A percentile compares a stretch with the other conserved stretches of the same genome.
phyloP scores from a whole-genome alignment of 768 basidiomycete genomes.

The Suillus bovinus region DNA sequence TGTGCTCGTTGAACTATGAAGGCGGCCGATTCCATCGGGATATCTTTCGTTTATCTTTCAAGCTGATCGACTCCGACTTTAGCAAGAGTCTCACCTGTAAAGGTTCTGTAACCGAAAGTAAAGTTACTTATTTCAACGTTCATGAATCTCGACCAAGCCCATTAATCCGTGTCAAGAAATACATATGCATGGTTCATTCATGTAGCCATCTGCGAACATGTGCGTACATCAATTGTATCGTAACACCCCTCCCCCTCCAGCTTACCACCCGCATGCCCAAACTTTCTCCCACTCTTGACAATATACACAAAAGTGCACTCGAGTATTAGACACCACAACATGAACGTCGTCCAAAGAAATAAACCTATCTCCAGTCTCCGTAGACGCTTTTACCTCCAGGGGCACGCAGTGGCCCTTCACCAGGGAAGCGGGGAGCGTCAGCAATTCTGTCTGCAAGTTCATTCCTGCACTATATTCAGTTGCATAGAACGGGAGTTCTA shows the following conservation, averaged over 20 bases:
- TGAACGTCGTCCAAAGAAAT: background rate
- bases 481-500: background rate
- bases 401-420: background rate
- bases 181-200: background rate
- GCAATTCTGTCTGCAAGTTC: background rate
- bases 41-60: no score
- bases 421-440: background rate
- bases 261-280: background rate
- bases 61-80: no score
- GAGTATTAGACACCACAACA: background rate
- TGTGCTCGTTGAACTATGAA: no score
- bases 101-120: background rate
- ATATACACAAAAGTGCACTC: background rate
- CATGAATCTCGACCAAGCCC: background rate
- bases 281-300: background rate
- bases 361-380: background rate
- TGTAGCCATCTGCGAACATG: background rate
- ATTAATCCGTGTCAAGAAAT: background rate
- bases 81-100: background rate
- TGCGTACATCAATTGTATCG: background rate
- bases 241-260: background rate
- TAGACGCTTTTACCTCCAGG: background rate
- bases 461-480: background rate
- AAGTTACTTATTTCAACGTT: background rate
- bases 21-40: no score